These are phyloP conservation scores for Ophiostoma sp. DNA, from an alignment of 2,329 filamentous ascomycete genomes.

Conservation along the genomic window DNA sequence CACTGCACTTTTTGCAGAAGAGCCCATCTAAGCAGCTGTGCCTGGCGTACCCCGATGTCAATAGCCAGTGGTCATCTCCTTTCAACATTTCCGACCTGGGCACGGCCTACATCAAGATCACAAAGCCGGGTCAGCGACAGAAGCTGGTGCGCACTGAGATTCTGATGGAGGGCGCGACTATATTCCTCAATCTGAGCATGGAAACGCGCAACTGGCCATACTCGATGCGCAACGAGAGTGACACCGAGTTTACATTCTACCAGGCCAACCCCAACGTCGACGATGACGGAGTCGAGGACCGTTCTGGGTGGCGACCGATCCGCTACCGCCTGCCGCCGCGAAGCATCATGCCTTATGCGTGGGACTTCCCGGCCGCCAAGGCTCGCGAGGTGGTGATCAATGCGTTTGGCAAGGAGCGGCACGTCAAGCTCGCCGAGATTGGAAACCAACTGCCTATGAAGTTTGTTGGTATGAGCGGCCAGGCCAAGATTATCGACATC, in stretches of 20 bases:
- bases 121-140: conserved; percentile 84
- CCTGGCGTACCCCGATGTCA: conserved; percentile 85
- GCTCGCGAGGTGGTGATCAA: conserved; percentile 85
- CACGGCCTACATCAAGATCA: conserved; percentile 87
- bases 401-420: conserved; percentile 73
- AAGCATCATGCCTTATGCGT: conserved; percentile 99
- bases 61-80: conserved; percentile 95
- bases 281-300: conserved; percentile 78
- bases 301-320: conserved; percentile 86
- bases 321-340: conserved; percentile 85
- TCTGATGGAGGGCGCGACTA: conserved; percentile 84
- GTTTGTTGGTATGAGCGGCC: conserved; percentile 60
- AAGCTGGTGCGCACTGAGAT: conserved; percentile 82
- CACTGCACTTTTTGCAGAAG: conserved; percentile 84
- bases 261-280: conserved; percentile 90
- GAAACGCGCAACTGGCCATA: conserved; percentile 97
- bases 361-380: conserved; percentile 98
- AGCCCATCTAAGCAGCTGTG: conserved; percentile 81
- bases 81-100: conserved; percentile 97
- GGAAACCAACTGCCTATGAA: conserved; percentile 95
- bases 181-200: conserved; percentile 84
- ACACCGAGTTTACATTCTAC: conserved; percentile 93
- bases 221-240: conserved; percentile 97
- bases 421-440: conserved; percentile 93
- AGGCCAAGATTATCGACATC: conserved; percentile 88